Percentiles rank a stretch among this genome's conserved stretches.
Evolutionary conservation across 495 filamentous ascomycete genomes (phyloP).

Genomic region (Cercophora sp.): DNA sequence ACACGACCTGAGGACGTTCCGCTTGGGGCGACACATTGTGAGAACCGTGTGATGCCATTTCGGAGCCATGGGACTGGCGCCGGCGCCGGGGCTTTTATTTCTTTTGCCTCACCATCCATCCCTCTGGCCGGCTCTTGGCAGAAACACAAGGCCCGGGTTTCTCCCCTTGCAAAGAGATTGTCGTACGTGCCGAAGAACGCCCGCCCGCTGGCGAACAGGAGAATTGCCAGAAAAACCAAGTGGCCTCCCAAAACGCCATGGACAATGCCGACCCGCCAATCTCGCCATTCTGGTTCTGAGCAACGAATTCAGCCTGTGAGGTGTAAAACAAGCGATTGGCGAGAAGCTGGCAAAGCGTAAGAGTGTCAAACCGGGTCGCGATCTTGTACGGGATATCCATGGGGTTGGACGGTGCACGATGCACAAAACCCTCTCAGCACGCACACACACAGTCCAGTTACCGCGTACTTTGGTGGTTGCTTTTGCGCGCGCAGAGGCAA

Average conservation of each 20-base stretch:
- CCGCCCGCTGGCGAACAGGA: neutral
- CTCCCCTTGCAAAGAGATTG: neutral
- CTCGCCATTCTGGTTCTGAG: neutral
- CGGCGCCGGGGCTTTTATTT: neutral
- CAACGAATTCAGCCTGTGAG: slow-evolving; percentile 1
- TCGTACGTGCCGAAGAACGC: slow-evolving; percentile 6
- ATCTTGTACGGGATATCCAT: neutral
- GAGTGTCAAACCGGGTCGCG: neutral
- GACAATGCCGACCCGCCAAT: slow-evolving; percentile 1
- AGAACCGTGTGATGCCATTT: neutral
- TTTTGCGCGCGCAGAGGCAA: no score
- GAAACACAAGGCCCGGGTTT: neutral
- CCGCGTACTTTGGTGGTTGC: no score
- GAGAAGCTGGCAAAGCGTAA: neutral
- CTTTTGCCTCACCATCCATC: neutral
- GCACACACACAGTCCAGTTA: no score
- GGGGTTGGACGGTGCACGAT: no score
- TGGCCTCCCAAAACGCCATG: slow-evolving; percentile 2
- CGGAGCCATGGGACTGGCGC: neutral
- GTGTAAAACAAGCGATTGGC: slow-evolving; percentile 11
- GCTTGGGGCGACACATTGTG: neutral
- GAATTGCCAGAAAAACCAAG: slow-evolving; percentile 5
- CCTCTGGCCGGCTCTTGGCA: neutral
- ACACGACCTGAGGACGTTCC: no score
- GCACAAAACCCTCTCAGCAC: neutral